phyloP scores from a whole-genome alignment of 2,329 filamentous ascomycete genomes.

The Nigrospora sphaerica region DNA sequence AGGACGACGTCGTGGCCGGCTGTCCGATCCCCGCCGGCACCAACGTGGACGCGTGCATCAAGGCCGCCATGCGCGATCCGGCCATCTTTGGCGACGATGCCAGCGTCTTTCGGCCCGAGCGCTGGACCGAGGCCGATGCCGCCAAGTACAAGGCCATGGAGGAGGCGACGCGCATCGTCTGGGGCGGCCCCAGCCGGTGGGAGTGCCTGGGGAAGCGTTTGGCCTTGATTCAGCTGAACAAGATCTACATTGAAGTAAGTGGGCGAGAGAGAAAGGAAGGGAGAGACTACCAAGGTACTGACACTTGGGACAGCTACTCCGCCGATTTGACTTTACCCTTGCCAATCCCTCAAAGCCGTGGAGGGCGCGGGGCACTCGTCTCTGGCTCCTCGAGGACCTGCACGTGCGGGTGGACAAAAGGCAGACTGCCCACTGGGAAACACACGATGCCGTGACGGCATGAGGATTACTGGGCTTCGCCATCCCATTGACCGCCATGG shows the following conservation, averaged over 20 bases:
- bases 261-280: too few relatives aligned
- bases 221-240: slow-evolving; percentile 34
- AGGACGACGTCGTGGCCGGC: slow-evolving; percentile 18
- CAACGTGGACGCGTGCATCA: slow-evolving; percentile 30
- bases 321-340: slow-evolving; percentile 14
- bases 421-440: too few relatives aligned
- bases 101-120: slow-evolving; percentile 31
- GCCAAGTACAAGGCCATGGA: slow-evolving; percentile 19
- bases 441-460: too few relatives aligned
- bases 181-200: slow-evolving; percentile 31
- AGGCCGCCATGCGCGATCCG: slow-evolving; percentile 28
- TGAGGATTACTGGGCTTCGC: too few relatives aligned
- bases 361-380: slow-evolving; percentile 10
- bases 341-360: slow-evolving; percentile 12
- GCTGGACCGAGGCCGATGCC: slow-evolving; percentile 31
- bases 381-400: slow-evolving; percentile 14
- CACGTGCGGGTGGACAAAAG: slow-evolving; percentile 11
- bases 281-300: background rate
- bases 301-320: slow-evolving; percentile 6
- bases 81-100: slow-evolving; percentile 24
- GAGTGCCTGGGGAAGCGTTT: slow-evolving; percentile 35
- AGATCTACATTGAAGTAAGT: slow-evolving; percentile 32
- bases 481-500: too few relatives aligned
- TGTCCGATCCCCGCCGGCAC: slow-evolving; percentile 31
- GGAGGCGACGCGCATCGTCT: slow-evolving; percentile 18